A percentile compares a stretch with the other conserved stretches of the same genome.
phyloP scores from a whole-genome alignment of 2,329 filamentous ascomycete species.

The Trichoderma cornu-damae region DNA sequence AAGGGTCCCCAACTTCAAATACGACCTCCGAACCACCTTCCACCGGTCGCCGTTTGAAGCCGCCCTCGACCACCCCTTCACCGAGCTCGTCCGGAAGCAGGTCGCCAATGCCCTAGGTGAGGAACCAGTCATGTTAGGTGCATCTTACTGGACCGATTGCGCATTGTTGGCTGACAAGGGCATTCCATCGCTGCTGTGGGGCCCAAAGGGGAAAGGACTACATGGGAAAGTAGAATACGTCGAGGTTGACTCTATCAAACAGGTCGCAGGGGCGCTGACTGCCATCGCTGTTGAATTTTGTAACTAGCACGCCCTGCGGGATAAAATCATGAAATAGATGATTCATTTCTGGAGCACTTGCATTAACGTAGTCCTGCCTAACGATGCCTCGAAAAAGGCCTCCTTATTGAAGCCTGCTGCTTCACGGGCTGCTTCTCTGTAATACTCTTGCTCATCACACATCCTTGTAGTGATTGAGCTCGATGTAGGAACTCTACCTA shows the following conservation, averaged over 20 bases:
- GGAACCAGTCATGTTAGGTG: constrained; percentile 27
- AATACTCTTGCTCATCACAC: too few species aligned
- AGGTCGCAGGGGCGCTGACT: constrained; percentile 30
- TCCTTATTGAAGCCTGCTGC: too few species aligned
- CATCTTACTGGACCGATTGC: constrained; percentile 47
- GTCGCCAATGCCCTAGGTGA: constrained; percentile 27
- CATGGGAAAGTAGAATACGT: constrained; percentile 49
- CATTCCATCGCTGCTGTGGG: constrained; percentile 44
- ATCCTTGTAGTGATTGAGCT: too few species aligned
- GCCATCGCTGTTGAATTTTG: constrained; percentile 31
- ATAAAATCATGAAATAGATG: neutral
- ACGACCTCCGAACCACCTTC: constrained; percentile 38
- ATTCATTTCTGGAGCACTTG: too few species aligned
- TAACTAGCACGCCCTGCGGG: neutral
- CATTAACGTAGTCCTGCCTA: too few species aligned
- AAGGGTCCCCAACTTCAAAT: constrained; percentile 37
- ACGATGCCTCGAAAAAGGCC: too few species aligned
- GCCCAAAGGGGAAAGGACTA: constrained; percentile 44
- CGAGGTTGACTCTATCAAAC: constrained; percentile 38
- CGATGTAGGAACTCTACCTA: too few species aligned
- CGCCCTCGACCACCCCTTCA: constrained; percentile 37
- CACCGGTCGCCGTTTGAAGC: constrained; percentile 41
- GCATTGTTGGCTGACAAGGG: constrained; percentile 42
- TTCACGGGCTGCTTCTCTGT: too few species aligned
- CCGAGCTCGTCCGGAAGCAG: constrained; percentile 29